A percentile compares a stretch with the other conserved stretches of the same genome.
These are phyloP conservation scores for Mallotus nudiflorus DNA, from an alignment of 345 rosid species.

Conservation along the genomic window DNA sequence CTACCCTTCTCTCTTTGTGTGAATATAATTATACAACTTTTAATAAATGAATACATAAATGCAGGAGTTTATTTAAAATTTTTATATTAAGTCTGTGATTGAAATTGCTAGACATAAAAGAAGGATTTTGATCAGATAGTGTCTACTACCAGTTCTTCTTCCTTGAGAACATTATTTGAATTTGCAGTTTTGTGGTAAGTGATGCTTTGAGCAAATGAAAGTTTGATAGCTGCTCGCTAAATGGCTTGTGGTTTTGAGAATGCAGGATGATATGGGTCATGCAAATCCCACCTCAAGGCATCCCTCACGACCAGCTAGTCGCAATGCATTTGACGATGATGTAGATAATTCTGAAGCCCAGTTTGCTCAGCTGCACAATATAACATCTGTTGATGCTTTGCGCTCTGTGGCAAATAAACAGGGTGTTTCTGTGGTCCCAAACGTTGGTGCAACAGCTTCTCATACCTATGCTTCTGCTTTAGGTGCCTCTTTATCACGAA, in stretches of 20 bases:
- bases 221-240: constrained; percentile 8
- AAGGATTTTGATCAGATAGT: background rate
- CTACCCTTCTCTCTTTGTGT: background rate
- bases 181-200: background rate
- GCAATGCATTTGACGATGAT: constrained; percentile 49
- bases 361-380: constrained; percentile 43
- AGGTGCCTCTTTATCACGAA: constrained; percentile 62
- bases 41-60: background rate
- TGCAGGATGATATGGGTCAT: constrained; percentile 58
- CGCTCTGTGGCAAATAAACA: constrained; percentile 37
- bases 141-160: background rate
- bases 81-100: background rate
- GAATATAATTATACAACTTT: background rate
- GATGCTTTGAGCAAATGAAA: background rate
- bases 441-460: constrained; percentile 43
- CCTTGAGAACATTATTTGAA: background rate
- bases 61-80: background rate
- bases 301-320: constrained; percentile 61
- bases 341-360: constrained; percentile 46
- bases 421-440: constrained; percentile 26
- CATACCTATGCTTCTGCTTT: constrained; percentile 61
- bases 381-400: constrained; percentile 41
- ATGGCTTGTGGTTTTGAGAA: constrained; percentile 20
- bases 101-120: background rate
- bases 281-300: constrained; percentile 43